phyloP scores from a whole-genome alignment of 2,329 filamentous ascomycete species.

The Monilinia polystroma region DNA sequence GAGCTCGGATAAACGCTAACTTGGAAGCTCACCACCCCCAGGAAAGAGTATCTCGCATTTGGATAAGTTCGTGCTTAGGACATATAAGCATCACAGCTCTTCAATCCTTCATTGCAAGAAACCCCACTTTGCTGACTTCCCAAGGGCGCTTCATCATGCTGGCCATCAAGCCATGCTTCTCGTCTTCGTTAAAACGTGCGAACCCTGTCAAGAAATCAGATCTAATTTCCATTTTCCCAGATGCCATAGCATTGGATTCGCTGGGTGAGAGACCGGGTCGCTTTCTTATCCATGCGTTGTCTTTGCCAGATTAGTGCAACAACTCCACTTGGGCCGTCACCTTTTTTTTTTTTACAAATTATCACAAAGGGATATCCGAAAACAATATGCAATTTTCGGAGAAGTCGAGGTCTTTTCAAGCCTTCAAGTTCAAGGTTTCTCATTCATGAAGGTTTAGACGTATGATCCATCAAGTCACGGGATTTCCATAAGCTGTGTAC shows the following conservation, averaged over 20 bases:
- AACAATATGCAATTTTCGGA: neutral
- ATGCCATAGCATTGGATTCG: constrained; percentile 31
- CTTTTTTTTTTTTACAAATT: neutral
- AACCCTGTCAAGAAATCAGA: constrained; percentile 29
- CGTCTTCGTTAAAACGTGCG: constrained; percentile 26
- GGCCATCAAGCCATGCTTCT: constrained; percentile 5
- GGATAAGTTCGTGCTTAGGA: constrained; percentile 22
- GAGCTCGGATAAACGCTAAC: constrained; percentile 14
- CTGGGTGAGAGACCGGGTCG: constrained; percentile 17
- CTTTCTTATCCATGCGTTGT: constrained; percentile 23
- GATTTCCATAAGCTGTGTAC: neutral
- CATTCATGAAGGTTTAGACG: too few species aligned
- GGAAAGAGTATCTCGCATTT: constrained; percentile 15
- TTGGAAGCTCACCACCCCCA: constrained; percentile 1
- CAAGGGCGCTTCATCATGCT: constrained; percentile 15
- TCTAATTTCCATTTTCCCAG: constrained; percentile 28
- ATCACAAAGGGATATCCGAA: constrained; percentile 2
- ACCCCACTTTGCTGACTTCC: constrained; percentile 1
- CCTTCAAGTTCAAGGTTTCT: neutral
- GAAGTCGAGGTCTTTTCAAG: neutral
- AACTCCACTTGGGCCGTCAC: constrained; percentile 6
- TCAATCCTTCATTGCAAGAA: constrained; percentile 17
- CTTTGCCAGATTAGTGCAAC: constrained; percentile 10
- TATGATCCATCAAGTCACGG: neutral
- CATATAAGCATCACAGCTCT: constrained; percentile 23